phyloP scores from a whole-genome alignment of 768 basidiomycete genomes.

The Psilocybe subaeruginosa region DNA sequence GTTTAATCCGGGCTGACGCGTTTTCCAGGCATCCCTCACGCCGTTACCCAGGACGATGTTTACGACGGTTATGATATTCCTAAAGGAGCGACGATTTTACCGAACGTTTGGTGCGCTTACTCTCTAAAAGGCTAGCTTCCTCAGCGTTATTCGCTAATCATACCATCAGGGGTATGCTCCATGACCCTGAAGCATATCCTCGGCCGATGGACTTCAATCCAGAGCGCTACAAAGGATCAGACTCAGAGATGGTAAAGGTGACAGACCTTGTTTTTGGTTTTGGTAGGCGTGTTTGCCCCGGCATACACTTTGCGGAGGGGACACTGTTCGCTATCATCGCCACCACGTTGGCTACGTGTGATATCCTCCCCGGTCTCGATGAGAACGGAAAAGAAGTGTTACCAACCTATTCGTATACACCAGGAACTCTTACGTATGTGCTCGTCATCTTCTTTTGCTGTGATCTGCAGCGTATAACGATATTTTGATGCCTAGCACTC shows the following conservation, averaged over 20 bases:
- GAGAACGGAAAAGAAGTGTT: constrained; percentile 27
- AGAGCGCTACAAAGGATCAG: constrained; percentile 50
- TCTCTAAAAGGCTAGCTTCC: not conserved
- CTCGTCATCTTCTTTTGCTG: constrained; percentile 10
- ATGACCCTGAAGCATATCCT: constrained; percentile 56
- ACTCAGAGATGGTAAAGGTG: constrained; percentile 37
- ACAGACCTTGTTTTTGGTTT: constrained; percentile 42
- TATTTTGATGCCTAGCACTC: constrained; percentile 17
- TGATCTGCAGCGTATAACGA: too few relatives aligned
- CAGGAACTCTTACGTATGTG: constrained; percentile 24
- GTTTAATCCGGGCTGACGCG: not conserved
- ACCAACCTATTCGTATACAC: constrained; percentile 20
- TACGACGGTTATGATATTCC: constrained; percentile 26
- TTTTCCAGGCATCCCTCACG: constrained; percentile 24
- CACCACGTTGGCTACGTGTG: constrained; percentile 36
- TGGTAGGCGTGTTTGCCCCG: constrained; percentile 49
- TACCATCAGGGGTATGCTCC: constrained; percentile 45
- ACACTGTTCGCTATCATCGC: constrained; percentile 31
- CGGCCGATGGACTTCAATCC: constrained; percentile 60
- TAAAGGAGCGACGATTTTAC: constrained; percentile 51
- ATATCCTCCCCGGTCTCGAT: constrained; percentile 34
- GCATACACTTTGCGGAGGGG: constrained; percentile 35
- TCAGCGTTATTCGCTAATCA: not conserved
- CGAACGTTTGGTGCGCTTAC: constrained; percentile 47
- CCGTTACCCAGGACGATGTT: constrained; percentile 20